Conservation (phyloP, 2,329 filamentous ascomycete species). For the Cercospora citrullina region DNA sequence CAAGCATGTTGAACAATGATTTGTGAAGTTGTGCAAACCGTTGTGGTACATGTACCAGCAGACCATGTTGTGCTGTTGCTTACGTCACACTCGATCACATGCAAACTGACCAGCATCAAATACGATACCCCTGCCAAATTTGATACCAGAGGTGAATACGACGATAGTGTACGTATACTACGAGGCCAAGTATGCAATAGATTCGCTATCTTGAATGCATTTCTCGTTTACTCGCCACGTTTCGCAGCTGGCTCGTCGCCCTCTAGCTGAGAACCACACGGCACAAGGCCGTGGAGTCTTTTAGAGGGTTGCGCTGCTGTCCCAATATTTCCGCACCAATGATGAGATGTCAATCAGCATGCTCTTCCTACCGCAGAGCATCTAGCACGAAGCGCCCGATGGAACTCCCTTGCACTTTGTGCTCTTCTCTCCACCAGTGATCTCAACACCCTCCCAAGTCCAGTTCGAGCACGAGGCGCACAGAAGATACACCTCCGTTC, state of each 20-base stretch:
- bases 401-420: conserved; percentile 44
- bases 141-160: background rate
- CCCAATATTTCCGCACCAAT: background rate
- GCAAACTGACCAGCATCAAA: conserved; percentile 1
- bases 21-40: background rate
- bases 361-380: background rate
- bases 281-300: background rate
- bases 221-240: background rate
- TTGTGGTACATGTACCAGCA: background rate
- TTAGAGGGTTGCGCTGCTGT: background rate
- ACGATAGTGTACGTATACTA: background rate
- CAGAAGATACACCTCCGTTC: conserved; percentile 52
- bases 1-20: background rate
- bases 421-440: conserved; percentile 55
- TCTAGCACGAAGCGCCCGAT: conserved; percentile 33
- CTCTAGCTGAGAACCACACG: background rate
- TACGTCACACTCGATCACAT: background rate
- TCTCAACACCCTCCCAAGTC: conserved; percentile 52
- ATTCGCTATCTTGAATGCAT: background rate
- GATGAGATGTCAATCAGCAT: background rate
- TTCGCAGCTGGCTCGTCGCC: background rate
- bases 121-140: background rate
- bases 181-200: background rate
- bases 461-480: conserved; percentile 57
- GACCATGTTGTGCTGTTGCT: background rate